These are phyloP conservation scores for Limonomyces culmigenus DNA, from an alignment of 1,284 basidiomycete genomes.

Conservation along the genomic window DNA sequence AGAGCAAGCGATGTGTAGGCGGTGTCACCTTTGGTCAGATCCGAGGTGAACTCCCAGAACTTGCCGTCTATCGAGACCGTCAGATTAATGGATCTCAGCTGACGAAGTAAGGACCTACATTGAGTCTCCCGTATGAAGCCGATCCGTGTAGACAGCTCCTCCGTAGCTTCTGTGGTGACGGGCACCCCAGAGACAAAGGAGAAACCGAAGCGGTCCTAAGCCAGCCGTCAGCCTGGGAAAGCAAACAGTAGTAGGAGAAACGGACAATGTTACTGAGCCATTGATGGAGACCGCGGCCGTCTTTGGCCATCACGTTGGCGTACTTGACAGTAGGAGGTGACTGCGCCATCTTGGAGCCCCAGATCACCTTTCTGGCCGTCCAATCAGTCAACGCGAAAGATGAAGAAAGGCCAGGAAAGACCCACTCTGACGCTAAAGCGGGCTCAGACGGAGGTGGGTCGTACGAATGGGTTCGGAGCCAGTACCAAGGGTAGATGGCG, in stretches of 20 bases:
- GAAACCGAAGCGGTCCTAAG: constrained; percentile 74
- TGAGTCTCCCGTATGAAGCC: constrained; percentile 89
- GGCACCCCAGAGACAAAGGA: constrained; percentile 79
- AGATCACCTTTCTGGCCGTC: constrained; percentile 42
- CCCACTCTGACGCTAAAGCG: background rate
- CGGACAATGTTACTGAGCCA: constrained; percentile 76
- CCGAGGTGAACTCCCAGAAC: constrained; percentile 96
- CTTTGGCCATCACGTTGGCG: constrained; percentile 54
- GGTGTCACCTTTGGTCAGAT: constrained; percentile 82
- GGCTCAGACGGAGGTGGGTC: constrained; percentile 32
- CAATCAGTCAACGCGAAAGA: constrained; percentile 12
- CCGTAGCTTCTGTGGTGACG: constrained; percentile 69
- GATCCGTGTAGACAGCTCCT: constrained; percentile 62
- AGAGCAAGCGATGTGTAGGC: constrained; percentile 83
- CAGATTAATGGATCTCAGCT: constrained; percentile 1
- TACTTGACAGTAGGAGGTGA: constrained; percentile 67
- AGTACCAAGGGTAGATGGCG: constrained; percentile 78
- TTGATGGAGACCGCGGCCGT: constrained; percentile 55
- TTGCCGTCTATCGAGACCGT: constrained; percentile 45
- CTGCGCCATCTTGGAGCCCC: constrained; percentile 66
- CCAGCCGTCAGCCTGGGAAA: constrained; percentile 2
- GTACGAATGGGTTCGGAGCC: constrained; percentile 64
- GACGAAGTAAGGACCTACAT: constrained; percentile 29
- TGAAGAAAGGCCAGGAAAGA: background rate
- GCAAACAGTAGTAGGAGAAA: constrained; percentile 6